Base-by-base conservation (phyloP, 257 asterid species). In the Fraxinus quadrangulata region DNA sequence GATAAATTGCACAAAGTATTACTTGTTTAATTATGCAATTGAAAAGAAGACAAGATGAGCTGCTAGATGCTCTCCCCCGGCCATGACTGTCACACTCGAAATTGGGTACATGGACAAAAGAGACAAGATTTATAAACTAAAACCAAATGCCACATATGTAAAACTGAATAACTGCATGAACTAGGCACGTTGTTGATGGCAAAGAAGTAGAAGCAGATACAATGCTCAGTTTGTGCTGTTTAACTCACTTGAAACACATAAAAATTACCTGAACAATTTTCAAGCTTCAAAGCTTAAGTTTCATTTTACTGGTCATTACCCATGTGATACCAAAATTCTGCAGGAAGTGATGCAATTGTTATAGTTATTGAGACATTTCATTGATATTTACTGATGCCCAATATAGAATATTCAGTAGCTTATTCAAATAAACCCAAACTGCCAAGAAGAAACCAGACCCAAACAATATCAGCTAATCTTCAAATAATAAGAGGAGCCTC, bases 111-210 rank as follows among this genome's bases (percentile, higher is more conserved):
- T 6, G 67, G 14, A 21, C 28, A 19, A 21, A 59, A 2, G 67
- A 59, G 30, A 8, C 66, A 56, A 0, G 65, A 54, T 19, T 19
- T 3, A 19, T 59, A 7, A 19, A 19, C 65, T 17, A 16, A 54
- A 54, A 59, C 40, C 54, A 51, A 54, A 17, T 17, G 19, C 21
- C 8, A 51, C 63, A 51, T 51, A 16, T 17, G 19, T n/a, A 51
- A n/a, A 51, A 71, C 54, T 74, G 56, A 23, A 78, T 45, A 56
- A 66, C 59, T 74, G 59, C 33, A 78, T 36, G 49, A 80, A 73
- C 47, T 2, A 31, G 16, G 77, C 73, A 72, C 14, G 0, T 7
- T 19, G 67, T 59, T 9, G 28, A 61, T 16, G 42, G 65, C 63
- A 70, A 2, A 30, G 39, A 67, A 68, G 7, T 34, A 13, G 39